Conservation (phyloP, 345 rosid species). For the Populus simonii region DNA sequence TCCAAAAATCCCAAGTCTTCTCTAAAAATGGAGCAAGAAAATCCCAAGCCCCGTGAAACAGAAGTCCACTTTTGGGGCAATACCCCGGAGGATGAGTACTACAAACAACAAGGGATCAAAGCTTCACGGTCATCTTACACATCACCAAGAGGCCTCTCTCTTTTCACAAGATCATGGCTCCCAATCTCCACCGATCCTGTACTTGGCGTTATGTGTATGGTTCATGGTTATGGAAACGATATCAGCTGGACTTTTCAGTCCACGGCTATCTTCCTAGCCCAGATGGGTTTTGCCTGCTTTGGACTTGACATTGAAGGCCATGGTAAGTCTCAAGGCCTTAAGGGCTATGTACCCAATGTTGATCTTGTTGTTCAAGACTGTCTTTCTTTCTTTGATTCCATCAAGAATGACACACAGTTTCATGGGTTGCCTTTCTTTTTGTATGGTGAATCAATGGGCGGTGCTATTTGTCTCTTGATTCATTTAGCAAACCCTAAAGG, state of each 20-base stretch:
- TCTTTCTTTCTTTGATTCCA: constrained; percentile 45
- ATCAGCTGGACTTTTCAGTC: constrained; percentile 77
- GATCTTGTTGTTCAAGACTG: constrained; percentile 66
- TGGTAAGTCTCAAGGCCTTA: constrained; percentile 67
- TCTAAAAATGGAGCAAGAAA: constrained; percentile 20
- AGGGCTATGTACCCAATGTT: constrained; percentile 57
- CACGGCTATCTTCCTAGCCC: constrained; percentile 68
- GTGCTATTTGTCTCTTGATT: constrained; percentile 57
- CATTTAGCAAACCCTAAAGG: constrained; percentile 53
- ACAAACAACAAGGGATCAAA: constrained; percentile 49
- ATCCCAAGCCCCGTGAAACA: neutral
- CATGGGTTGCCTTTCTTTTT: constrained; percentile 53
- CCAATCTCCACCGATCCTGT: constrained; percentile 45
- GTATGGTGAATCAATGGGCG: constrained; percentile 86
- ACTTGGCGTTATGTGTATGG: constrained; percentile 63
- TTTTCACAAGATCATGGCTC: constrained; percentile 77
- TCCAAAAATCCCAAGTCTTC: neutral
- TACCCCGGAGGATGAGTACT: constrained; percentile 58
- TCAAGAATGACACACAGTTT: constrained; percentile 43
- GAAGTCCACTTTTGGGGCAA: constrained; percentile 58
- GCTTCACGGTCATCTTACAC: constrained; percentile 59
- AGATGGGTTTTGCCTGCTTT: constrained; percentile 75
- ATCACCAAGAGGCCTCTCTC: constrained; percentile 71
- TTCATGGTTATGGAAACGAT: constrained; percentile 87
- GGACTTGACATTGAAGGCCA: constrained; percentile 84